Evolutionary conservation across 192 early-diverging fungal species (phyloP), one percentile per base, ranked within the genome.

Genomic region (Coemansia sp.): DNA sequence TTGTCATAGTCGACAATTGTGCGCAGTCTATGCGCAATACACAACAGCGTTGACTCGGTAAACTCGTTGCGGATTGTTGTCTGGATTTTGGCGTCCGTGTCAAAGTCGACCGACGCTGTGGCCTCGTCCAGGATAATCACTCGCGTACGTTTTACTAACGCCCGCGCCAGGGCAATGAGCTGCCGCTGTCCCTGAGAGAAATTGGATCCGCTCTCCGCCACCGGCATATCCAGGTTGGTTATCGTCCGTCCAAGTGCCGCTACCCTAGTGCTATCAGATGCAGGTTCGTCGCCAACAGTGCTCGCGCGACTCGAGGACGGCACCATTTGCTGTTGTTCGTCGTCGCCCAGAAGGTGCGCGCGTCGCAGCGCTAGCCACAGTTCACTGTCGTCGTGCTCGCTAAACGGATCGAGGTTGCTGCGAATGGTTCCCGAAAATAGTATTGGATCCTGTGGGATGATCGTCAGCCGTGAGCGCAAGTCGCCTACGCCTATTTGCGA

Each of bases 381-480:
- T 35, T 88, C 85, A 55, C 89, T 83, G 7, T 84, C 80, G 49
- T 76, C 19, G 17, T 78, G 60, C 17, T 19, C 26, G 47, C 64
- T 39, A 46, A 84, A 86, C 13, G 86, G 86, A 47, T 87, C 86
- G 44, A 87, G 66, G 69, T 88, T 88, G 44, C 85, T 84, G 49
- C 87, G 87, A 6, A 88, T 40, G 8, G 89, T 88, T 33, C 90
- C 90, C 43, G 86, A 74, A 73, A 92, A 90, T 55, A 90, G 63
- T 6, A 93, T 86, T 14, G 92, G 91, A 44, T 95, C 94, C 84
- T 97, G 93, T 46, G 94, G 93, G 75, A 97, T 93, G 52, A 97
- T 91, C 2, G 91, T 89, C 57, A 97, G 67, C 16, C 86, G 70
- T n/a, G 80, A 78, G n/a, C 88, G 81, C 47, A 90, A 55, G 63